phyloP scores from a whole-genome alignment of 2,329 filamentous ascomycete species.

The Fusarium stilboides region DNA sequence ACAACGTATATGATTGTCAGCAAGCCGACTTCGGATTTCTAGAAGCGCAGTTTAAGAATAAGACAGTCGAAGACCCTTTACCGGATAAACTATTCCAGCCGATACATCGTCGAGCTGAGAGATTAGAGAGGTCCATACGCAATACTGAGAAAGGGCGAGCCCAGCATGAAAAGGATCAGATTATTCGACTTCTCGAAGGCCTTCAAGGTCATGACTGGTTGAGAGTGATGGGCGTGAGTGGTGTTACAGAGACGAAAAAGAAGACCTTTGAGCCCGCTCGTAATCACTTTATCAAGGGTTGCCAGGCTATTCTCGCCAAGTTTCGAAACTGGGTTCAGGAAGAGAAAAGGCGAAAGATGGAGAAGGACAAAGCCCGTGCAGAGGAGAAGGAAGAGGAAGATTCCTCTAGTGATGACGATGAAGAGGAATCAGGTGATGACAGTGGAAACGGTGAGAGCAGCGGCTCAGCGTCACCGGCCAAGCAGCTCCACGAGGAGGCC shows the following conservation, averaged over 20 bases:
- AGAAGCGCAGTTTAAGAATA: constrained; percentile 62
- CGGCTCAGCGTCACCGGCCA: constrained; percentile 64
- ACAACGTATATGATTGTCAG: constrained; percentile 70
- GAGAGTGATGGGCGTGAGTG: constrained; percentile 89
- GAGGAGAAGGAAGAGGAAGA: constrained; percentile 54
- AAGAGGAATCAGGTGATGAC: constrained; percentile 53
- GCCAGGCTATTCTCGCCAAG: constrained; percentile 86
- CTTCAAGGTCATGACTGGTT: constrained; percentile 95
- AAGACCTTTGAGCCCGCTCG: constrained; percentile 90
- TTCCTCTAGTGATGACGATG: constrained; percentile 45
- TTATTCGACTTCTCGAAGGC: constrained; percentile 80
- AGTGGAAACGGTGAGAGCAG: constrained; percentile 72
- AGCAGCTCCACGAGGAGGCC: constrained; percentile 83
- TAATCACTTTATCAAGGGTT: constrained; percentile 86
- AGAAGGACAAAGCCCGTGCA: constrained; percentile 74
- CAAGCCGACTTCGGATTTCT: constrained; percentile 70
- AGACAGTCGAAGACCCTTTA: constrained; percentile 67
- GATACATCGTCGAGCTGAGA: constrained; percentile 71
- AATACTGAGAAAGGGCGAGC: constrained; percentile 76
- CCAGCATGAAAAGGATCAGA: constrained; percentile 77
- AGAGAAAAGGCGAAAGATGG: constrained; percentile 85
- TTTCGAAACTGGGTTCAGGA: constrained; percentile 91
- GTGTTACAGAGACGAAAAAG: constrained; percentile 86
- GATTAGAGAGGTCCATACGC: constrained; percentile 73
- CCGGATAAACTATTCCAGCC: constrained; percentile 69